Conservation (phyloP, 768 basidiomycete genomes). For the Floccularia luteovirens region DNA sequence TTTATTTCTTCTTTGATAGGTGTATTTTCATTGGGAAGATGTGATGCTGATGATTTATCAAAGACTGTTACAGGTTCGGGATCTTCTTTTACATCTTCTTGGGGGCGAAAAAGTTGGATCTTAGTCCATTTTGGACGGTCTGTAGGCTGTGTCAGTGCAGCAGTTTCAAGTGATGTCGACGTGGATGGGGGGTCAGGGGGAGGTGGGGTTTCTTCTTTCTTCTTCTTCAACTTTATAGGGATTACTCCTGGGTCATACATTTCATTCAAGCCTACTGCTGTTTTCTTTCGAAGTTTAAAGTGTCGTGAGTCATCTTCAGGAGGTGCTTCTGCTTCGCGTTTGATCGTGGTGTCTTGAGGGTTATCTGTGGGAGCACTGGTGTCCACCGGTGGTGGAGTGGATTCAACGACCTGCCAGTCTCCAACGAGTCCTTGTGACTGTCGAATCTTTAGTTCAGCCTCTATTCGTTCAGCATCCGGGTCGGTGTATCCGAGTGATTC, state of each 20-base stretch:
- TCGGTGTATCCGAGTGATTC: conserved; percentile 76
- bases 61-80: not conserved
- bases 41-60: not conserved
- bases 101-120: conserved; percentile 12
- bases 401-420: conserved; percentile 64
- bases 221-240: conserved; percentile 57
- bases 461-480: conserved; percentile 59
- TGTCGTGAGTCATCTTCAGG: conserved; percentile 45
- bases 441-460: conserved; percentile 52
- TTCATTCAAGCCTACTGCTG: conserved; percentile 57
- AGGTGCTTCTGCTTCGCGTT: conserved; percentile 30
- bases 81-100: conserved; percentile 3
- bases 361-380: conserved; percentile 4
- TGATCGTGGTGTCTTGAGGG: conserved; percentile 7
- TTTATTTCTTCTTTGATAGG: not conserved
- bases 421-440: conserved; percentile 66
- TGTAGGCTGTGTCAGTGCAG: conserved; percentile 1
- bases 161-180: conserved; percentile 5
- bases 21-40: not conserved
- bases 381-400: conserved; percentile 11
- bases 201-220: conserved; percentile 24
- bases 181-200: conserved; percentile 6
- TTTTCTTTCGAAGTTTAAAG: conserved; percentile 68
- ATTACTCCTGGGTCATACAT: conserved; percentile 77
- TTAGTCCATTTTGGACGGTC: conserved; percentile 15